These are phyloP conservation scores for Dendrothele bispora DNA, from an alignment of 768 basidiomycete species.

Conservation along the genomic window DNA sequence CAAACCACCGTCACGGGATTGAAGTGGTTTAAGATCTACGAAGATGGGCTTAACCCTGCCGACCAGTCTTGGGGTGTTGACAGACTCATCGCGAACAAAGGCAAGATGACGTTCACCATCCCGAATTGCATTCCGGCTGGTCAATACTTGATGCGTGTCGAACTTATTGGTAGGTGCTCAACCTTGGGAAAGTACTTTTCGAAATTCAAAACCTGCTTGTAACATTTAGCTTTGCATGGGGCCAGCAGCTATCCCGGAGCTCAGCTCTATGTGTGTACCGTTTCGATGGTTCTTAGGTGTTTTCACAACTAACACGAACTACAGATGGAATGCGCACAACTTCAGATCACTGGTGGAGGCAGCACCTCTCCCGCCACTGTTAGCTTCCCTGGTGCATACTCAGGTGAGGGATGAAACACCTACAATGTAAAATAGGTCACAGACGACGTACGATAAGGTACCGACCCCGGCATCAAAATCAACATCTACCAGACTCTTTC, in stretches of 20 bases:
- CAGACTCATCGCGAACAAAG: slow-evolving; percentile 40
- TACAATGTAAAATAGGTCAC: background rate
- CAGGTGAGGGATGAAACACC: slow-evolving; percentile 11
- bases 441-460: slow-evolving; percentile 11
- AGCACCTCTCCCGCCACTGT: slow-evolving; percentile 17
- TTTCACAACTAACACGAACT: background rate
- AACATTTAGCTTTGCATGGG: slow-evolving; percentile 14
- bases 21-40: slow-evolving; percentile 48
- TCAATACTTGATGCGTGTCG: slow-evolving; percentile 42
- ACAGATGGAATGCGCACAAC: slow-evolving; percentile 28
- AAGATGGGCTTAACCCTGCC: slow-evolving; percentile 27
- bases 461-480: slow-evolving; percentile 32
- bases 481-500: slow-evolving; percentile 23
- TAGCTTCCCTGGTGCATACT: slow-evolving; percentile 28
- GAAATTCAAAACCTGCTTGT: background rate
- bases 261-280: slow-evolving; percentile 38
- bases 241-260: slow-evolving; percentile 37
- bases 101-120: slow-evolving; percentile 41
- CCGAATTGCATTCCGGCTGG: slow-evolving; percentile 39
- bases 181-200: background rate
- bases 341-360: slow-evolving; percentile 17
- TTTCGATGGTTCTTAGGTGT: background rate
- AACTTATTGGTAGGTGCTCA: slow-evolving; percentile 35
- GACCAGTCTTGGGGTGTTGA: slow-evolving; percentile 40
- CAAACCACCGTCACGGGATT: slow-evolving; percentile 39